phyloP scores from a whole-genome alignment of 2,329 filamentous ascomycete genomes.

The Colletotrichum tamarilloi region DNA sequence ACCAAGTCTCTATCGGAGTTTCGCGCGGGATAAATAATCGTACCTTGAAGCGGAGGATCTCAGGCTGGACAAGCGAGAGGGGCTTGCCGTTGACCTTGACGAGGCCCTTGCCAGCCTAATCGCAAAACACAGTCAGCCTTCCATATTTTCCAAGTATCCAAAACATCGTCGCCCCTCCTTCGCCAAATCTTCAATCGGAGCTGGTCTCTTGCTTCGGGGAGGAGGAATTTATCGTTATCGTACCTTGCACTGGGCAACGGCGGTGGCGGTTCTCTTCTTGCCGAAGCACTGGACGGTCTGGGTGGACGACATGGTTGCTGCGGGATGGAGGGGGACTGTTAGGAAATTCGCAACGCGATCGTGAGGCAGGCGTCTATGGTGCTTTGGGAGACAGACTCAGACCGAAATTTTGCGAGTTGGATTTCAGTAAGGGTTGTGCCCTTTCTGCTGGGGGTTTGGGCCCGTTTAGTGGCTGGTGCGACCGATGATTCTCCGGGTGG shows the following conservation, averaged over 20 bases:
- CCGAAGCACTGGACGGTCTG: slow-evolving; percentile 98
- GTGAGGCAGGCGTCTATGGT: slow-evolving; percentile 16
- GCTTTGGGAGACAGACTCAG: background rate
- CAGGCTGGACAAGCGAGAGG: slow-evolving; percentile 91
- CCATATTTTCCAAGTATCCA: slow-evolving; percentile 20
- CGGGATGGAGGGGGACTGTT: slow-evolving; percentile 34
- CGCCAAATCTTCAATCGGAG: background rate
- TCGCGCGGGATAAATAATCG: slow-evolving; percentile 43
- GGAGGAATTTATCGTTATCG: slow-evolving; percentile 1
- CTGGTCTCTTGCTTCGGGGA: background rate
- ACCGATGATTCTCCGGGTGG: slow-evolving; percentile 23
- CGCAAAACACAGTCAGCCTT: slow-evolving; percentile 45
- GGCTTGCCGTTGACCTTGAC: slow-evolving; percentile 99
- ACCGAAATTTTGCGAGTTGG: slow-evolving; percentile 25
- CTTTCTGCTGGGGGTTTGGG: slow-evolving; percentile 13
- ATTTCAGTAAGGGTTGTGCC: slow-evolving; percentile 30
- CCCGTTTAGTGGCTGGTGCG: slow-evolving; percentile 7
- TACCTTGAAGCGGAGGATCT: slow-evolving; percentile 98
- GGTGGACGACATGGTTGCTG: slow-evolving; percentile 78
- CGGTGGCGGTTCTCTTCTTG: slow-evolving; percentile 94
- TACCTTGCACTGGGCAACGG: slow-evolving; percentile 80
- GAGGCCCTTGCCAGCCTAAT: slow-evolving; percentile 71
- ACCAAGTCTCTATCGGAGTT: slow-evolving; percentile 14
- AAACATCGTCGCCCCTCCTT: slow-evolving; percentile 6
- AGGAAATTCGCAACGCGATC: slow-evolving; percentile 33